Evolutionary conservation across 805 yeast genomes (phyloP).

Genomic region (Metschnikowia lochheadii): DNA sequence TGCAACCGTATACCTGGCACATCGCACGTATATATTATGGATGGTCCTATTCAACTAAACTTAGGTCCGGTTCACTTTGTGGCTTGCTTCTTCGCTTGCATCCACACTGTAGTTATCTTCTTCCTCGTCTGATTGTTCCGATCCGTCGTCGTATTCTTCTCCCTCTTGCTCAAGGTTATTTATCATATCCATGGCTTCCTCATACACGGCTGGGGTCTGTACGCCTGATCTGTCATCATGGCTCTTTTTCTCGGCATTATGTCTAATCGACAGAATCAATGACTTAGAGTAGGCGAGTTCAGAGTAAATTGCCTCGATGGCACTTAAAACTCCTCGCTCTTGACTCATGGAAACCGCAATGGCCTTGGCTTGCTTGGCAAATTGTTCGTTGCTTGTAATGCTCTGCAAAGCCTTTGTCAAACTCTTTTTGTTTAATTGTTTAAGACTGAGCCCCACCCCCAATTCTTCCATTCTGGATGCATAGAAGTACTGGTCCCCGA

Average conservation of each 20-base stretch:
- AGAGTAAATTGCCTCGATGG: slow-evolving; percentile 73
- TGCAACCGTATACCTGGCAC: neutral
- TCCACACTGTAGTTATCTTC: neutral
- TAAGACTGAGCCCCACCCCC: slow-evolving; percentile 75
- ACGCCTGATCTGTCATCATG: slow-evolving; percentile 23
- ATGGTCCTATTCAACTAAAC: too few relatives aligned
- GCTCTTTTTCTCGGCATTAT: slow-evolving; percentile 25
- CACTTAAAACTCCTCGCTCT: slow-evolving; percentile 80
- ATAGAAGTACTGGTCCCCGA: slow-evolving; percentile 94
- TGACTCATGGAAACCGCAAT: slow-evolving; percentile 58
- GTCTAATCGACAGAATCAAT: slow-evolving; percentile 46
- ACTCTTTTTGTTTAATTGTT: slow-evolving; percentile 59
- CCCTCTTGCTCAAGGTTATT: slow-evolving; percentile 11
- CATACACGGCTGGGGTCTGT: slow-evolving; percentile 26
- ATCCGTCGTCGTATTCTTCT: neutral
- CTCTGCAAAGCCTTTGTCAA: slow-evolving; percentile 66
- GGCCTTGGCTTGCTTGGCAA: slow-evolving; percentile 60
- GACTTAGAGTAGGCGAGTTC: slow-evolving; percentile 74
- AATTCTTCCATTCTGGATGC: slow-evolving; percentile 83
- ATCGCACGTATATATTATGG: too few relatives aligned
- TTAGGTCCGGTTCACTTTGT: neutral
- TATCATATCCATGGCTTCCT: slow-evolving; percentile 11
- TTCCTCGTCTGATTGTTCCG: slow-evolving; percentile 4
- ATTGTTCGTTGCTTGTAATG: slow-evolving; percentile 61
- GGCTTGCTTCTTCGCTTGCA: neutral